Conservation (phyloP, 495 filamentous ascomycete species). For the Talaromyces proteolyticus region DNA sequence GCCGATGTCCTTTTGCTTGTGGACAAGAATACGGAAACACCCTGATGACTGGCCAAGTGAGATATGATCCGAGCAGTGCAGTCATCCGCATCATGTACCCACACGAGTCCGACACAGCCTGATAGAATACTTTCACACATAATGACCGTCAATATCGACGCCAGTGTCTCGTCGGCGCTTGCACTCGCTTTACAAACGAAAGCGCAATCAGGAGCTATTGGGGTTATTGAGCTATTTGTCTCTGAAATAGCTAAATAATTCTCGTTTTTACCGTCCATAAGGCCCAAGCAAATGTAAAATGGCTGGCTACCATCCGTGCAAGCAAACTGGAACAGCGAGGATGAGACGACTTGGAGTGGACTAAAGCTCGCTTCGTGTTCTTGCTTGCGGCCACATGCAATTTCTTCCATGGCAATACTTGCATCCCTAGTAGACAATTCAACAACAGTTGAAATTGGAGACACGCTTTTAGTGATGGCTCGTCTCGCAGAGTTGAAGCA, state of each 20-base stretch:
- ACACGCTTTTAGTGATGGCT: conserved; percentile 11
- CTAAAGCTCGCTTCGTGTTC: background rate
- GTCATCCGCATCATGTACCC: conserved; percentile 12
- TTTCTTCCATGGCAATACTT: background rate
- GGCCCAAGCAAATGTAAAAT: background rate
- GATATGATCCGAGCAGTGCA: conserved; percentile 11
- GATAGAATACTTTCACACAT: conserved; percentile 8
- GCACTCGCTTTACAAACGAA: background rate
- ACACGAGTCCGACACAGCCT: conserved; percentile 3
- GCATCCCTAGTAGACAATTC: background rate
- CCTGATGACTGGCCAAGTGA: conserved; percentile 10
- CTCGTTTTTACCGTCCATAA: too few species aligned
- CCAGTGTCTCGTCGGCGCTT: background rate
- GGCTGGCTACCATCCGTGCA: background rate
- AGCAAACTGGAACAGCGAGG: background rate
- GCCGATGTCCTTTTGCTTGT: background rate
- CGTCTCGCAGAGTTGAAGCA: conserved; percentile 21
- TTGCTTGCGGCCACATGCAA: background rate
- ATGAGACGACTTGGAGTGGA: background rate
- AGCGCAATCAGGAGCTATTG: background rate
- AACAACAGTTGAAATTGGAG: conserved; percentile 8
- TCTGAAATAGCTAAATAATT: background rate
- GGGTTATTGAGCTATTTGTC: background rate
- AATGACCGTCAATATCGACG: background rate
- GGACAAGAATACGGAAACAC: conserved; percentile 8